Evolutionary conservation across 805 yeast genomes (phyloP).

Genomic region (Saccharomycopsis amapae): DNA sequence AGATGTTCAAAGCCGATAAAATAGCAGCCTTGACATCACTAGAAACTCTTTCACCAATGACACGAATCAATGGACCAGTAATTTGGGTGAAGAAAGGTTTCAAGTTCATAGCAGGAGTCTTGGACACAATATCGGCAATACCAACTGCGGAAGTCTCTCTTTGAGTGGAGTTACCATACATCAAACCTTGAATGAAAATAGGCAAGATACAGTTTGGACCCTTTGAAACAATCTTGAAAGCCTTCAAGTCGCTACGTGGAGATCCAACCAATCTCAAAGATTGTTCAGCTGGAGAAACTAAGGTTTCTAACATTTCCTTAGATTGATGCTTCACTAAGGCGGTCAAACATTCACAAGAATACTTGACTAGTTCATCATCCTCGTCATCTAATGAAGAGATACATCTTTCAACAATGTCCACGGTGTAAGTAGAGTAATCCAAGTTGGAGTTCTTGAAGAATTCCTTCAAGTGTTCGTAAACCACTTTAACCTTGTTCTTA

Average conservation of each 20-base stretch:
- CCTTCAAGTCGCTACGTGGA: conserved; percentile 60
- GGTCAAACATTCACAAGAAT: conserved; percentile 57
- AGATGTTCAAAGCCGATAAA: conserved; percentile 68
- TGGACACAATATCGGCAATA: conserved; percentile 77
- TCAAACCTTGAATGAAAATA: conserved; percentile 86
- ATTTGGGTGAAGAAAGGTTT: conserved; percentile 86
- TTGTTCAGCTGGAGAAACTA: conserved; percentile 75
- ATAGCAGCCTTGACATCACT: conserved; percentile 95
- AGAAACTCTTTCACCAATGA: conserved; percentile 90
- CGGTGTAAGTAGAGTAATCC: conserved; percentile 66
- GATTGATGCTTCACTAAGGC: conserved; percentile 63
- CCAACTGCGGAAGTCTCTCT: conserved; percentile 84
- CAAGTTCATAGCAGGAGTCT: conserved; percentile 76
- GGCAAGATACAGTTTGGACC: conserved; percentile 89
- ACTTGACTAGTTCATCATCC: conserved; percentile 52
- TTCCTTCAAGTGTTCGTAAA: conserved; percentile 58
- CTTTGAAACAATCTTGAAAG: conserved; percentile 59
- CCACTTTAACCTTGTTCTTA: conserved; percentile 50
- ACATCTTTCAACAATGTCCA: conserved; percentile 67
- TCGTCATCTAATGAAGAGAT: conserved; percentile 68
- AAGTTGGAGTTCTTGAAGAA: conserved; percentile 61
- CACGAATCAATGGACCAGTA: conserved; percentile 97
- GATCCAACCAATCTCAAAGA: conserved; percentile 47
- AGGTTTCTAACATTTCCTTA: conserved; percentile 67
- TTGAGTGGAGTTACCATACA: conserved; percentile 83